phyloP scores from a whole-genome alignment of 2,329 filamentous ascomycete genomes.

The Tolypocladium ovalisporum region DNA sequence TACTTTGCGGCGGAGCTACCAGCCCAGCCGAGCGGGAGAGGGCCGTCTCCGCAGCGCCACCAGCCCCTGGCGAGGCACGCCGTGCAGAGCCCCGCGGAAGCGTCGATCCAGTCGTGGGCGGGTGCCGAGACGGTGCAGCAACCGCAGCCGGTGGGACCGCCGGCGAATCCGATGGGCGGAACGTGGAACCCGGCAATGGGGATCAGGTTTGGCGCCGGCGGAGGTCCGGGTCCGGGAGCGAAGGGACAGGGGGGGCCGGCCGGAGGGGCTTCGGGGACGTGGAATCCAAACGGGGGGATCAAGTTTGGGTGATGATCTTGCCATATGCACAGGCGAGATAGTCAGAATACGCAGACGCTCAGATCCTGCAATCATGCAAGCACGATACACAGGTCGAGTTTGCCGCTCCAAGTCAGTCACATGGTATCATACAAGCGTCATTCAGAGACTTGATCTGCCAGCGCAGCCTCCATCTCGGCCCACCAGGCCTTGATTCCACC shows the following conservation, averaged over 20 bases:
- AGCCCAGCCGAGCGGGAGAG: not conserved
- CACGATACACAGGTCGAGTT: no score
- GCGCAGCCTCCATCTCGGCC: constrained; percentile 15
- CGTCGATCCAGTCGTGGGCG: constrained; percentile 48
- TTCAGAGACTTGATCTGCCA: not conserved
- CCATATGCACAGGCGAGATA: not conserved
- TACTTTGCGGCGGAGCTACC: constrained; percentile 4
- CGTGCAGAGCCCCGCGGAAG: constrained; percentile 26
- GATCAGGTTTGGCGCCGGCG: constrained; percentile 58
- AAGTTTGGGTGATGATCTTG: constrained; percentile 35
- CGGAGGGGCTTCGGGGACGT: constrained; percentile 28
- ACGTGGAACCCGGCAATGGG: constrained; percentile 71
- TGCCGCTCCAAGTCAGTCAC: no score
- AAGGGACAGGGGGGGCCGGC: constrained; percentile 8
- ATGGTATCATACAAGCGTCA: no score
- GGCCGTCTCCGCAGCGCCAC: constrained; percentile 4
- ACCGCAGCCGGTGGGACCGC: constrained; percentile 35
- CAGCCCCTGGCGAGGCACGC: constrained; percentile 11
- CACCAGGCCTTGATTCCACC: constrained; percentile 34
- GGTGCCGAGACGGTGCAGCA: constrained; percentile 44
- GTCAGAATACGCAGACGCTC: not conserved
- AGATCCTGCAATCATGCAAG: no score
- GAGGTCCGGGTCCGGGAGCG: constrained; percentile 8
- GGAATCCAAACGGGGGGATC: constrained; percentile 51
- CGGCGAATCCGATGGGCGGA: constrained; percentile 17